Evolutionary conservation across 2,329 filamentous ascomycete species (phyloP), one percentile per base, ranked within the genome.

Genomic region (Stachybotrys chlorohalonatus): DNA sequence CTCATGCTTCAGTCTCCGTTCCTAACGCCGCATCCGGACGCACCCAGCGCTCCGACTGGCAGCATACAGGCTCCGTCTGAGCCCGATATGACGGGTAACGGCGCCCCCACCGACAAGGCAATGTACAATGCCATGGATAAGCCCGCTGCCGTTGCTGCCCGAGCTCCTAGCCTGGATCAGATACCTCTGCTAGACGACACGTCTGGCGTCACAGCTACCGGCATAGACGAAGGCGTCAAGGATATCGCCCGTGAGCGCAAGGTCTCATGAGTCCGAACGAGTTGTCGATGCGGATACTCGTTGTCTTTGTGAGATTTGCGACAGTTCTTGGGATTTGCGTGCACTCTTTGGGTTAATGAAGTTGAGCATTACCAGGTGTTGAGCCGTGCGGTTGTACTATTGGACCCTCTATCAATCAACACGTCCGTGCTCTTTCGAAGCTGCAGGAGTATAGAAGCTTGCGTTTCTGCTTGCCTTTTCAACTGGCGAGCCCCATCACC

Each of bases 111-210:
- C 8, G 62, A 60, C 47, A 59, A 62, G 17, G 58, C 57, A 2
- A 54, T 60, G 42, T 47, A 59, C 47, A 56, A 46, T 11, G 57
- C 47, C 16, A 55, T 58, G 9, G 52, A 54, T 45, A 51, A 59
- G 17, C 57, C 61, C 2, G 60, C 58, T 50, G 57, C 60, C 8
- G 58, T 53, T 7, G 60, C 57, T n/a, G 57, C 58, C 31, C 63
- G 62, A 31, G 60, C 57, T 11, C 61, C 63, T 8, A 68, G 65
- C 50, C 64, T 85, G 2, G 82, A 85, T 57, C 71, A 74, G 16
- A 85, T 86, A 50, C 82, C 83, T 2, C 65, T 85, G 32, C 68
- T 86, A 15, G 78, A 80, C 15, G 76, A 81, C 53, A 63, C 64
- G 47, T 62, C 61, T 11, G 61, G 59, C 7, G 63, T 63, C 3